Percentiles rank a stretch among this genome's conserved stretches.
Evolutionary conservation across 106 monocot genomes (phyloP).

Genomic region (Triglochin maritima): DNA sequence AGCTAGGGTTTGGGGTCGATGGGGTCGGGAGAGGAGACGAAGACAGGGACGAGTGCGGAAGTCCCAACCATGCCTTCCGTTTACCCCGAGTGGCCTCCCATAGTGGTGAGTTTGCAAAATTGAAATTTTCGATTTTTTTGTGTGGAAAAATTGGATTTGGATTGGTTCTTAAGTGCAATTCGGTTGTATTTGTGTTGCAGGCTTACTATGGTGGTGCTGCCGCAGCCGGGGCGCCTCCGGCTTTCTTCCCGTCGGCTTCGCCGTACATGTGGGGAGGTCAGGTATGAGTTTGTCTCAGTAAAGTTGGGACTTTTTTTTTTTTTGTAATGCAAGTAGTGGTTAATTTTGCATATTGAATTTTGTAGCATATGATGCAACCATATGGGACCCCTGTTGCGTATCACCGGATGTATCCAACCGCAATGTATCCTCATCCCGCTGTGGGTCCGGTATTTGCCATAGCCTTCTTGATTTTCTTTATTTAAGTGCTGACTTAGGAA

Average conservation of each 20-base stretch:
- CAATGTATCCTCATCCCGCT: conserved; percentile 8
- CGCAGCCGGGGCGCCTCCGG: conserved; percentile 4
- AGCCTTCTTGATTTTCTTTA: neutral
- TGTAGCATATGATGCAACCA: conserved; percentile 7
- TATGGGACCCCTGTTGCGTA: conserved; percentile 11
- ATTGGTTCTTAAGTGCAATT: conserved; percentile 1
- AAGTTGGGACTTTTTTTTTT: no score
- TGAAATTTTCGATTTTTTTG: neutral
- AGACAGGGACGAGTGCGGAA: neutral
- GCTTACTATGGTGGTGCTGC: conserved; percentile 8
- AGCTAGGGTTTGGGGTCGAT: no score
- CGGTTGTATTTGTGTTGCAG: neutral
- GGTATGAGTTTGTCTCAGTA: neutral
- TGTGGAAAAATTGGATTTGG: no score
- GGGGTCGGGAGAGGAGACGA: neutral
- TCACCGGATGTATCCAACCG: conserved; percentile 4
- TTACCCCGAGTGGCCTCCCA: conserved; percentile 6
- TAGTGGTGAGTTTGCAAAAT: conserved; percentile 4
- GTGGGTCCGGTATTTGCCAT: neutral
- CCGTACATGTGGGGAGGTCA: conserved; percentile 10
- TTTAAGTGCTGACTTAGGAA: no score
- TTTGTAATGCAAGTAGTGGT: no score
- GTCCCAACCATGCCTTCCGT: conserved; percentile 1
- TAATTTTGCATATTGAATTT: neutral
- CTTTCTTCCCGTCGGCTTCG: conserved; percentile 5